Conservation (phyloP, 1,139 yeast species). For the Hyphopichia buzzinii region DNA sequence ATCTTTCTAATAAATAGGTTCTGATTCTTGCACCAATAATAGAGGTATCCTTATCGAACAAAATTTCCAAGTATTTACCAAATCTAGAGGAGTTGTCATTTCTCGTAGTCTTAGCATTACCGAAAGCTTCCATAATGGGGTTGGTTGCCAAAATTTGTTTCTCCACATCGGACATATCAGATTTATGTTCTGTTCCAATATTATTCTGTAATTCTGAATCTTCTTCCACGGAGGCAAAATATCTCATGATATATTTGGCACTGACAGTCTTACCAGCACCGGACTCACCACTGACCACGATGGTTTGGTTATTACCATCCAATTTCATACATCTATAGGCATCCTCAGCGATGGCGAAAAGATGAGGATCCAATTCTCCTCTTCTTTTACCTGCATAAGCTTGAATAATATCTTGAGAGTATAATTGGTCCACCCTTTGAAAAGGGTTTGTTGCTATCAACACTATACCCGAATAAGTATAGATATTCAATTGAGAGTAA, state of each 20-base stretch:
- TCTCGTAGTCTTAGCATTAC: conserved; percentile 96
- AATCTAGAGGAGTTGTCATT: conserved; percentile 97
- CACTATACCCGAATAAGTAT: conserved; percentile 96
- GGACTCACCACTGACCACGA: conserved; percentile 95
- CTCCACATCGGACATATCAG: conserved; percentile 89
- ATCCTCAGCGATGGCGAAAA: conserved; percentile 97
- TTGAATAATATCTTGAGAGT: conserved; percentile 88
- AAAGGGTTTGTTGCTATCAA: conserved; percentile 96
- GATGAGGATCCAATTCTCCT: conserved; percentile 94
- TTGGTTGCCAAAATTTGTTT: conserved; percentile 94
- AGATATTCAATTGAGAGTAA: conserved; percentile 83
- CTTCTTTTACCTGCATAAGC: conserved; percentile 90
- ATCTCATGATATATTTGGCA: conserved; percentile 96
- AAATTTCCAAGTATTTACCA: conserved; percentile 91
- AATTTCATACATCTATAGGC: conserved; percentile 95
- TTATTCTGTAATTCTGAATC: conserved; percentile 37
- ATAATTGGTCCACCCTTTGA: conserved; percentile 85
- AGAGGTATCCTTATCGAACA: conserved; percentile 69
- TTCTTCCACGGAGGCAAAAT: conserved; percentile 92
- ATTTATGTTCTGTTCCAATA: conserved; percentile 44
- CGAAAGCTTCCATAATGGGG: conserved; percentile 98
- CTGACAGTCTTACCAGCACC: conserved; percentile 99
- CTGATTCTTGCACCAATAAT: conserved; percentile 94
- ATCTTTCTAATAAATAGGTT: conserved; percentile 88
- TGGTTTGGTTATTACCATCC: conserved; percentile 84